phyloP scores from a whole-genome alignment of 176 grass and related monocot species.

The Aegilops tauschii region DNA sequence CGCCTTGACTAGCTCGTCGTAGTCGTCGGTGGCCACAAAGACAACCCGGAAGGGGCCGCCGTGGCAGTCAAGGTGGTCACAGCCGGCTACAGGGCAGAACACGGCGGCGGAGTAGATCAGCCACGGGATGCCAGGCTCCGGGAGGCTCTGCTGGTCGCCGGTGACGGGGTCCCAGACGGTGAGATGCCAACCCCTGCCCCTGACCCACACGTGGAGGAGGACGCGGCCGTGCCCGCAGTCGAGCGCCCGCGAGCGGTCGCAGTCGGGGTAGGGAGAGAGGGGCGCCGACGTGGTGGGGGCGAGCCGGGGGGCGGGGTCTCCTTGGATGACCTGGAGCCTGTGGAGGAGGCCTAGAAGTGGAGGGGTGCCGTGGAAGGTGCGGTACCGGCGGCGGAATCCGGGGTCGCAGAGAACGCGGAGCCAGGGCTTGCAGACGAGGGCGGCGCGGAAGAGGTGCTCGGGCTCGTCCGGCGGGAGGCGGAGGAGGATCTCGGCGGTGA shows the following conservation, averaged over 20 bases:
- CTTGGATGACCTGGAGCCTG: background rate
- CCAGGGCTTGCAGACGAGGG: background rate
- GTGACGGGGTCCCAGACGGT: background rate
- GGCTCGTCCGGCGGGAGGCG: background rate
- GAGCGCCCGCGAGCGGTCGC: background rate
- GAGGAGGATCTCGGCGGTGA: background rate
- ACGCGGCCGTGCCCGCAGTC: background rate
- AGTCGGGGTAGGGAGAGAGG: background rate
- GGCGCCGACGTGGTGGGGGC: background rate
- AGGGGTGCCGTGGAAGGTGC: background rate
- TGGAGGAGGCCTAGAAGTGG: background rate
- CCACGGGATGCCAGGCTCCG: background rate
- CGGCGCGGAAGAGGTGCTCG: constrained; percentile 2
- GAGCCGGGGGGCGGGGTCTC: background rate
- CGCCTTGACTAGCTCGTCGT: background rate
- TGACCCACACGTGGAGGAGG: background rate
- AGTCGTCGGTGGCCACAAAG: background rate
- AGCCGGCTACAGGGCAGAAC: background rate
- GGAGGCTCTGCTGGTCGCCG: background rate
- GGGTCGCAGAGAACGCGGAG: background rate
- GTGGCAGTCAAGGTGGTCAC: background rate
- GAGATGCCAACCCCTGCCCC: background rate
- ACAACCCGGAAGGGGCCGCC: background rate
- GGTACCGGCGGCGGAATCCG: background rate
- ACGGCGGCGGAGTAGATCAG: background rate